Evolutionary conservation across 1,284 basidiomycete species (phyloP), one percentile per base, ranked within the genome.

Genomic region (Pholiota adiposa): DNA sequence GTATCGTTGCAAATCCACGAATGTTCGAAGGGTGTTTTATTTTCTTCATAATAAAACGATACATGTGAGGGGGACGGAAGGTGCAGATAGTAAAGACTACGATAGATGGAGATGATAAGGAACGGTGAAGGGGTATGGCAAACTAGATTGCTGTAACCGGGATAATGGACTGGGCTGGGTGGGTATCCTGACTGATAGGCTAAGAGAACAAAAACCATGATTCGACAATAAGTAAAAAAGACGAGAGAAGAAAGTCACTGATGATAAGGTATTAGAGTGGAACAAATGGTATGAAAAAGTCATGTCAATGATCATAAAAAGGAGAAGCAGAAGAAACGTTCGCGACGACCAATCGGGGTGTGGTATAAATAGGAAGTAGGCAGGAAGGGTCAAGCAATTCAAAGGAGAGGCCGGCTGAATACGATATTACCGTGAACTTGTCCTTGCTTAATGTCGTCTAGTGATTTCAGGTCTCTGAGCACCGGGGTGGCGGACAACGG

Each of bases 161-260:
- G 54, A 59, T 51, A 55, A 43, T 57, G 60, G 54, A 41, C 29
- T 51, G 43, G 46, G 29, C 27, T 27, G 29, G 5, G 29, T 31
- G 65, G 66, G 66, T 67, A 67, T 67, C 66, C 66, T 59, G 21
- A 56, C 46, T 41, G 48, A 57, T 57, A 46, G 23, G 43, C 41
- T 43, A 33, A 18, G 49, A 38, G 57, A 44, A 38, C 51, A 43
- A 46, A 58, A 63, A 62, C 57, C 63, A 60, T 61, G 59, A 61
- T 51, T 58, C 50, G 62, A 65, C 59, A 65, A 63, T 64, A 64
- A 65, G 59, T 61, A 61, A 60, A 58, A 38, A 51, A 36, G 51
- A 56, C 31, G 41, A 38, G 31, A 18, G 31, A 36, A 63, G 29
- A 59, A 61, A 55, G 54, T 56, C 51, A 60, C 43, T 61, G 61